Evolutionary conservation across 1,284 basidiomycete genomes (phyloP), one percentile per base, ranked within the genome.

Genomic region (Leccinum olivaceoglutinosum): DNA sequence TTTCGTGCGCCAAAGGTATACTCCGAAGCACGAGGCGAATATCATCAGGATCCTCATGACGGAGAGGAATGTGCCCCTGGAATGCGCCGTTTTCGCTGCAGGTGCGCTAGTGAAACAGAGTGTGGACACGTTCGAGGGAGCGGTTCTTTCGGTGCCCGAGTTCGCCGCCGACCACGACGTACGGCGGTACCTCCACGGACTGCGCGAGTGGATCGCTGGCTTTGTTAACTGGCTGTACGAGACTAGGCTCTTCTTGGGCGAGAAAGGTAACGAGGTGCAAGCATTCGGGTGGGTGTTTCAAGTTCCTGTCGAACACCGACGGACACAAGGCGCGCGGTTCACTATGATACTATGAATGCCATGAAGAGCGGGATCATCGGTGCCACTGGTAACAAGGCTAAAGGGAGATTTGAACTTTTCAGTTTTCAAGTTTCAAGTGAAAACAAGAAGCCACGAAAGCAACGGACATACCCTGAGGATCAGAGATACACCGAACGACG

Each of bases 201-300:
- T 86, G 58, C 80, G 79, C 57, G 80, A 85, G 62, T 83, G 78
- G 64, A 76, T 86, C 58, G 76, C 80, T 5, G 86, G 85, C 2
- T 76, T 74, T 16, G 69, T 84, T 16, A 81, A 87, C 65, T 87
- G 85, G 85, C 63, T 80, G 21, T 88, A 87, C 66, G 84, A 86
- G 71, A 84, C 80, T 3, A 79, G 84, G 62, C 68, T 84, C 58
- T 86, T 82, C 68, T 81, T 88, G 62, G 84, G 83, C 51, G 77
- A 78, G 44, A 81, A 80, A 62, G 84, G 83, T 1, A 80, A 80
- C 57, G 83, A 88, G 68, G 81, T 87, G 18, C 77, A 83, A 67
- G 76, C 78, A 7, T 85, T 85, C 71, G 85, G 86, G 38, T 88
- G 86, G 87, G 81, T 87, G 3, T 87, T 87, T 12, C n/a, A n/a